Conservation (phyloP, 2,329 filamentous ascomycete genomes). For the Aspergillus nomiae region DNA sequence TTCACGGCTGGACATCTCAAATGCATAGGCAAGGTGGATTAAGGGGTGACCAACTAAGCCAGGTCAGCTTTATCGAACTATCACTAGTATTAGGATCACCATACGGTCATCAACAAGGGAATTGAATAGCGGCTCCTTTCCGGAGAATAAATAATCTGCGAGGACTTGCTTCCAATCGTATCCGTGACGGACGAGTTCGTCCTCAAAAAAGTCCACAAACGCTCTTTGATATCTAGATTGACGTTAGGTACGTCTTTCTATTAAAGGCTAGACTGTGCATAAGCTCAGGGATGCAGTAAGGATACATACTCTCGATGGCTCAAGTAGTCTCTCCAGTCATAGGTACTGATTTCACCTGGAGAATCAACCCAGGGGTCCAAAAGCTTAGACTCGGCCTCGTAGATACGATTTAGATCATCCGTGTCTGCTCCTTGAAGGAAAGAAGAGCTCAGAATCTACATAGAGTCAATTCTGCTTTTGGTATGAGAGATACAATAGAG, state of each 20-base stretch:
- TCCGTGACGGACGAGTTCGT: slow-evolving; percentile 72
- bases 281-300: neutral
- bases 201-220: slow-evolving; percentile 94
- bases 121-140: slow-evolving; percentile 75
- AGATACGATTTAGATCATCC: slow-evolving; percentile 75
- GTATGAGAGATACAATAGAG: neutral
- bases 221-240: slow-evolving; percentile 73
- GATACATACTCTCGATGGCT: slow-evolving; percentile 65
- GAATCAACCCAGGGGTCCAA: slow-evolving; percentile 82
- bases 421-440: slow-evolving; percentile 79
- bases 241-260: neutral
- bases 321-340: slow-evolving; percentile 85
- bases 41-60: slow-evolving; percentile 79
- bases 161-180: slow-evolving; percentile 86
- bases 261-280: neutral
- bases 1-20: slow-evolving; percentile 81
- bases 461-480: slow-evolving; percentile 10
- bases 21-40: slow-evolving; percentile 95
- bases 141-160: slow-evolving; percentile 70
- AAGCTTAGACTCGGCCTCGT: slow-evolving; percentile 71
- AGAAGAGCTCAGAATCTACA: slow-evolving; percentile 72
- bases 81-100: slow-evolving; percentile 33
- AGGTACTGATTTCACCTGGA: slow-evolving; percentile 76
- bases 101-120: slow-evolving; percentile 75
- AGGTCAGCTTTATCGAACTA: neutral